Percentiles rank a stretch among this genome's conserved stretches.
Conservation (phyloP, 345 rosid species). For the Pistacia vera region DNA sequence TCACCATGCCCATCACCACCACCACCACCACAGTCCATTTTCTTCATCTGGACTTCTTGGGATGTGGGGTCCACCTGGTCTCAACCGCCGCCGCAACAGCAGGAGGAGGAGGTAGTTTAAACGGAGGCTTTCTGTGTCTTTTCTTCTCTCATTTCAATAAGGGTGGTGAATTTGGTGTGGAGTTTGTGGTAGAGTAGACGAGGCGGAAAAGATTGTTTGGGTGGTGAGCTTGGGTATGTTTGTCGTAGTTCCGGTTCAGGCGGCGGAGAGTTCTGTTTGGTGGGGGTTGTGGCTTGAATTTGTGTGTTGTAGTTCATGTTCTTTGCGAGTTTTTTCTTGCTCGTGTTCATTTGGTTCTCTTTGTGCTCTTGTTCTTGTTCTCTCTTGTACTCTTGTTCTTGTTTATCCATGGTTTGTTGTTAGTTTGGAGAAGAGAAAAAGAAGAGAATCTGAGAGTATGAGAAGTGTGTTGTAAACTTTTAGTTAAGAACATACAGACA, state of each 20-base stretch:
- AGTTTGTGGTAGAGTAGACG: constrained; percentile 22
- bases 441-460: too few relatives aligned
- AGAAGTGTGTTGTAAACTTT: too few relatives aligned
- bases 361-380: not conserved
- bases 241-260: constrained; percentile 1
- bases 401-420: constrained; percentile 5
- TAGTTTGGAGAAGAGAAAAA: too few relatives aligned
- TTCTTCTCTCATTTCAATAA: constrained; percentile 17
- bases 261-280: constrained; percentile 16
- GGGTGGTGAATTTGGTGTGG: constrained; percentile 30
- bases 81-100: constrained; percentile 9
- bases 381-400: not conserved
- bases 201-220: constrained; percentile 13
- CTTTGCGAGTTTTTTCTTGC: not conserved
- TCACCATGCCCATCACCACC: not conserved
- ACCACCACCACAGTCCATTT: constrained; percentile 3
- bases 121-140: constrained; percentile 10
- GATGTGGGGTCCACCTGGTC: constrained; percentile 22
- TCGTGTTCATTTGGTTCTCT: not conserved
- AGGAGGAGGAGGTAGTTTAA: not conserved
- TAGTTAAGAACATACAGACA: too few relatives aligned
- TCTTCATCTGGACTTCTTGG: constrained; percentile 28
- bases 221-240: constrained; percentile 9
- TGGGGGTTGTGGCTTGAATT: not conserved
- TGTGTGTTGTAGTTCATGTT: constrained; percentile 1